Evolutionary conservation across 179 eudicot species (phyloP), one percentile per base, ranked within the genome.

Genomic region (Beta corolliflora): DNA sequence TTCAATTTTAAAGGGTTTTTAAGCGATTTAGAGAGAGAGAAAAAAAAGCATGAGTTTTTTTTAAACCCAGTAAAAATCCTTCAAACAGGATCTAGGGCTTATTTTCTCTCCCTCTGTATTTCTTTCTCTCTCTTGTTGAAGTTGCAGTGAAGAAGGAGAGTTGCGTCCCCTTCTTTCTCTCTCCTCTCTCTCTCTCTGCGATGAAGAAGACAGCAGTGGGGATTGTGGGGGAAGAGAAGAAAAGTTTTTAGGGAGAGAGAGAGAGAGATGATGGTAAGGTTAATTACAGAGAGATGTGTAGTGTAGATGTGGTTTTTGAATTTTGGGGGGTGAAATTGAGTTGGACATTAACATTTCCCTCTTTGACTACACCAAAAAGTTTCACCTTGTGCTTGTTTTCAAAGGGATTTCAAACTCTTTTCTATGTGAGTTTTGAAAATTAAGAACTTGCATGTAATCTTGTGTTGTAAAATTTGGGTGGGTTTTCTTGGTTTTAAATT

Each of bases 1-100:
- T 41, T 63, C 64, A 60, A 60, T 23, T n/a, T n/a, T 29, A 44
- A n/a, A 71, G 78, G 83, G 81, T 77, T 84, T 76, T 61, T 54
- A 61, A 59, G 66, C 16, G 77, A 54, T 56, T 83, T 66, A 56
- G 71, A 50, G 16, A 53, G 46, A 45, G 54, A 48, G 56, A 60
- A n/a, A 5, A 45, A 71, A 71, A 69, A 79, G 61, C 50, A 46
- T 64, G 75, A 53, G 78, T 21, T 55, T 31, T 81, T 21, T n/a
- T n/a, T n/a, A 21, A 61, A 13, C 66, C 65, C 63, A 14, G 48
- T 4, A 3, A 63, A 21, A 77, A 50, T 16, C 9, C 48, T 1
- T 45, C 0, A 19, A 59, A 14, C 23, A 79, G 71, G 71, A 74
- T 73, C 52, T 68, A 64, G 75, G 76, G 29, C 54, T 59, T 50